These are phyloP conservation scores for Hypoxylon cercidicola DNA, from an alignment of 495 filamentous ascomycete genomes.

Conservation along the genomic window DNA sequence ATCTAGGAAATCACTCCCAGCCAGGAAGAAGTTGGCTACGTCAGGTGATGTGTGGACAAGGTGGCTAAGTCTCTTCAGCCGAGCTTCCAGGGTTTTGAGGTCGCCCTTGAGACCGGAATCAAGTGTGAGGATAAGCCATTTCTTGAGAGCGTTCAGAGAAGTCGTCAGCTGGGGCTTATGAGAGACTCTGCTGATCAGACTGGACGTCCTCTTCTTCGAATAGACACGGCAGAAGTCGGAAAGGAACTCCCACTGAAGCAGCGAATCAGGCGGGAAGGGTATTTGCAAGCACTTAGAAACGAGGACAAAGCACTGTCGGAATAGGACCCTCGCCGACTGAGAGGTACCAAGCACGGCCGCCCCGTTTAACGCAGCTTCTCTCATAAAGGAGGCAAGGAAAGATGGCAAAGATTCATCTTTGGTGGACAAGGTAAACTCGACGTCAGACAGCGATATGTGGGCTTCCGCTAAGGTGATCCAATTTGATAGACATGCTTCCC, in stretches of 20 bases:
- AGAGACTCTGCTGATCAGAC: constrained; percentile 42
- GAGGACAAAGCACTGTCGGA: constrained; percentile 71
- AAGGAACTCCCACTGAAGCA: constrained; percentile 68
- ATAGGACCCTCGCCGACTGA: constrained; percentile 62
- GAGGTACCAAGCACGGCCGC: constrained; percentile 54
- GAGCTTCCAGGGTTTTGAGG: constrained; percentile 57
- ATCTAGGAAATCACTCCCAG: constrained; percentile 87
- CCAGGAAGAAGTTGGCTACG: constrained; percentile 71
- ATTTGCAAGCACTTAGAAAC: constrained; percentile 58
- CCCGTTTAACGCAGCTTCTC: constrained; percentile 57
- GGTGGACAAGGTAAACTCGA: constrained; percentile 61
- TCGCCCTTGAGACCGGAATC: constrained; percentile 60
- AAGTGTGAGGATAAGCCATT: constrained; percentile 59
- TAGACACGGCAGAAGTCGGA: constrained; percentile 66
- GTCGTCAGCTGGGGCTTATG: constrained; percentile 50
- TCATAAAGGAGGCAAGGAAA: constrained; percentile 72
- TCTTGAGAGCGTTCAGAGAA: constrained; percentile 54
- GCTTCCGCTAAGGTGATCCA: constrained; percentile 74
- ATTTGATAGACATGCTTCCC: constrained; percentile 80
- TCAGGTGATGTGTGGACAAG: constrained; percentile 65
- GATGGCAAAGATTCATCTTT: constrained; percentile 65
- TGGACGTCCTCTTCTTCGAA: constrained; percentile 57
- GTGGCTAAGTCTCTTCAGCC: constrained; percentile 58
- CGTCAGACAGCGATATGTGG: constrained; percentile 67
- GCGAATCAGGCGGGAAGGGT: constrained; percentile 51